Evolutionary conservation across 306 rosid species (phyloP).

Genomic region (Corylus americana): DNA sequence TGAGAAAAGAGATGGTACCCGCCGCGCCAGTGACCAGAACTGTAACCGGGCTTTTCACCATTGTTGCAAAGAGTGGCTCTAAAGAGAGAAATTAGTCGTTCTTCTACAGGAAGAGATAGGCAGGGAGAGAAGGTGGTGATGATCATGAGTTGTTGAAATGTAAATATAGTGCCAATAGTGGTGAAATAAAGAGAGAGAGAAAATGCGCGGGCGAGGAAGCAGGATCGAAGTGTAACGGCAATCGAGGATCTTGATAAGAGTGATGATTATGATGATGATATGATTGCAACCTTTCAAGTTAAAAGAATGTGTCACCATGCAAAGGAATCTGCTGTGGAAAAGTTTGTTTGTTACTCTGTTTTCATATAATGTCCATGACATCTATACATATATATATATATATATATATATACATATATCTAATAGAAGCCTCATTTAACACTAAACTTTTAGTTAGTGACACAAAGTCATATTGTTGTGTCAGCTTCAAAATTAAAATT

Average conservation of each 20-base stretch:
- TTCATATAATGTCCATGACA: too few species aligned
- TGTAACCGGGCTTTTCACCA: conserved; percentile 44
- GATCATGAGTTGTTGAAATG: not conserved
- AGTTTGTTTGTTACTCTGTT: too few species aligned
- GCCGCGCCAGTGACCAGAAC: conserved; percentile 61
- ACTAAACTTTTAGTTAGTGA: too few species aligned
- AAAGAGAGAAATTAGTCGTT: not conserved
- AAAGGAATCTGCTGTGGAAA: too few species aligned
- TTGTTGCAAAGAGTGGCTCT: conserved; percentile 12
- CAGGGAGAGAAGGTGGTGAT: conserved; percentile 6
- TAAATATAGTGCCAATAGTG: not conserved
- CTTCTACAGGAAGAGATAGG: not conserved
- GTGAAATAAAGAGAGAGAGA: not conserved
- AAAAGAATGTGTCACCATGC: not conserved
- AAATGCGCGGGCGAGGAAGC: not conserved
- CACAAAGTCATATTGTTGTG: too few species aligned
- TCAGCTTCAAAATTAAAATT: too few species aligned
- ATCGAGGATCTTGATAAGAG: not conserved
- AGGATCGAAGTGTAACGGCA: not conserved
- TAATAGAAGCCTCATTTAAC: too few species aligned
- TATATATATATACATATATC: too few species aligned
- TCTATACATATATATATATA: too few species aligned
- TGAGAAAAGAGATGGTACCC: conserved; percentile 31
- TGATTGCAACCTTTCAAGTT: not conserved
- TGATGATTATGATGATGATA: not conserved